These are phyloP conservation scores for Drechslerella coelobrocha DNA, from an alignment of 2,329 filamentous ascomycete species.

Conservation along the genomic window DNA sequence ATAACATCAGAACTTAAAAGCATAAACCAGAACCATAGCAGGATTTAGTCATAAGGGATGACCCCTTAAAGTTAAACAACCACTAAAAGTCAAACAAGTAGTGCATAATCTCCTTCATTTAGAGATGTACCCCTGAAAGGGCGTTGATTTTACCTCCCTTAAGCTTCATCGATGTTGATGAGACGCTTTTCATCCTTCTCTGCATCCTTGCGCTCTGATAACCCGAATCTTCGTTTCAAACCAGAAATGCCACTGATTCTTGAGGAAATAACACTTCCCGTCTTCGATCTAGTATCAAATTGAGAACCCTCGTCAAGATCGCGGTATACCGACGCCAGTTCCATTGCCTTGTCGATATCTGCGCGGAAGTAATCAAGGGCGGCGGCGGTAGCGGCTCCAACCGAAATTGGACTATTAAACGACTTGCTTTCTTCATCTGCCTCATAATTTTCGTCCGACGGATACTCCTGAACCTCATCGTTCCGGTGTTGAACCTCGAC, in stretches of 20 bases:
- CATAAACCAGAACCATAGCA: no score
- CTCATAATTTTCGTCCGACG: neutral
- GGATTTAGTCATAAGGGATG: no score
- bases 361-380: constrained; percentile 1
- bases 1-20: no score
- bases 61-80: no score
- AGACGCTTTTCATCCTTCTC: neutral
- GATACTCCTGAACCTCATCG: neutral
- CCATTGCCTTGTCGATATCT: constrained; percentile 24
- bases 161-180: neutral
- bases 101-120: no score
- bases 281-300: neutral
- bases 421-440: neutral
- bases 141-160: no score
- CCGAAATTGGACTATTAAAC: neutral
- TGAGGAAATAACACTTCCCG: neutral
- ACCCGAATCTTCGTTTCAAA: constrained; percentile 6
- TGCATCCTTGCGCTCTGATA: neutral
- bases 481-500: no score
- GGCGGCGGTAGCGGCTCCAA: neutral
- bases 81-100: no score
- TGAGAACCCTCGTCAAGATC: neutral
- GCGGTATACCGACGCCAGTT: neutral
- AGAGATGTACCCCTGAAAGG: no score
- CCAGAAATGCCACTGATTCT: constrained; percentile 7